Percentiles rank a stretch among this genome's conserved stretches.
Conservation (phyloP, 2,329 filamentous ascomycete genomes). For the Bipolaris zeicola region DNA sequence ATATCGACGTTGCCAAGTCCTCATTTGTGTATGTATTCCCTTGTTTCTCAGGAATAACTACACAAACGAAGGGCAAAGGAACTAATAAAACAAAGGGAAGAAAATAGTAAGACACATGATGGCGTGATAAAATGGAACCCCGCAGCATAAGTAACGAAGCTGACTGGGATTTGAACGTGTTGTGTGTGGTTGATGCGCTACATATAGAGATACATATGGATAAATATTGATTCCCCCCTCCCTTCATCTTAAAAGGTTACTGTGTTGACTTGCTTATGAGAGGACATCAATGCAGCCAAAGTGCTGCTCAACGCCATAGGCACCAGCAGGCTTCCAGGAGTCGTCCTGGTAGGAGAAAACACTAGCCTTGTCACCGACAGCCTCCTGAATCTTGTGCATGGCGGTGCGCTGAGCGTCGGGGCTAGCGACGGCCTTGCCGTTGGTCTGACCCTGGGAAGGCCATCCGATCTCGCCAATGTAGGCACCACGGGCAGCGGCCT, state of each 20-base stretch:
- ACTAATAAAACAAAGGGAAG: slow-evolving; percentile 5
- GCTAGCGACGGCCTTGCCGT: slow-evolving; percentile 75
- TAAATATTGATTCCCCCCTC: too few relatives aligned
- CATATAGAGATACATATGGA: neutral
- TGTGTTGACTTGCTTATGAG: neutral
- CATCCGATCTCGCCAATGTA: slow-evolving; percentile 92
- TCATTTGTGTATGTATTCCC: too few relatives aligned
- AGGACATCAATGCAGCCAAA: slow-evolving; percentile 71
- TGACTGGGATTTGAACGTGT: neutral
- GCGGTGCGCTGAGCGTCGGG: slow-evolving; percentile 70
- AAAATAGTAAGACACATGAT: slow-evolving; percentile 13
- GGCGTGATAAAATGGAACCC: neutral
- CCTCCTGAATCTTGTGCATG: slow-evolving; percentile 70
- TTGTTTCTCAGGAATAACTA: too few relatives aligned
- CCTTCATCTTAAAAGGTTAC: too few relatives aligned
- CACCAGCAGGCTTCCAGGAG: slow-evolving; percentile 75
- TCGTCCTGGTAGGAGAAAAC: slow-evolving; percentile 86
- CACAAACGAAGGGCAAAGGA: neutral
- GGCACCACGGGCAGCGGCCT: slow-evolving; percentile 62
- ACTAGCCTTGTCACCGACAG: slow-evolving; percentile 70
- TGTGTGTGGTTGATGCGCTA: slow-evolving; percentile 2
- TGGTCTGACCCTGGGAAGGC: slow-evolving; percentile 72
- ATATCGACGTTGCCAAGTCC: too few relatives aligned
- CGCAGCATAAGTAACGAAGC: slow-evolving; percentile 3
- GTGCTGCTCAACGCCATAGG: slow-evolving; percentile 75